Base-by-base conservation (phyloP, 1,284 basidiomycete genomes). In the Fomitopsis pinicola region DNA sequence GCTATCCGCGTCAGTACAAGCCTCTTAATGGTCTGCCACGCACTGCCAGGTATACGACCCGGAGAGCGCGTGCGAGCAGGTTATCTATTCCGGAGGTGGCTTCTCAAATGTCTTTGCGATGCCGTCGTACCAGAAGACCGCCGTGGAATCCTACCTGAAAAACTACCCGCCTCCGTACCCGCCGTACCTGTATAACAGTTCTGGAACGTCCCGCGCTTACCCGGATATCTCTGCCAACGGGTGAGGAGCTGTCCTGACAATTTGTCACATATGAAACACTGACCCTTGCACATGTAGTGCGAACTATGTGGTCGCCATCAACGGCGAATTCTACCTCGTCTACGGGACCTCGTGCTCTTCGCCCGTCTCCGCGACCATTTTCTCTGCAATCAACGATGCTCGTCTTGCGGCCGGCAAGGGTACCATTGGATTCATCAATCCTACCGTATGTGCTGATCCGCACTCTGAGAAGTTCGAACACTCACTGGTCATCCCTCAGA, bases 381-480 rank as follows among this genome's bases (percentile, higher is more conserved):
- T 88, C 4, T 76, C 83, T 1, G 76, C 87, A 63, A 72, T 88
- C 58, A 89, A 89, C 64, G 86, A 88, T 64, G 81, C 78, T 1
- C 76, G 80, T 19, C 63, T 82, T 12, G 70, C 68, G 1, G 71
- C 70, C 2, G 77, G 78, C 0, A 77, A 76, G 62, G 61, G 75
- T 5, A 54, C 80, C n/a, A 72, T 86, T 8, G 85, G 84, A 0
- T 87, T 86, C 71, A 72, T 87, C 58, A 87, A 87, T 66, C 85
- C 83, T 1, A 60, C 59, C 7, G 62, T 63, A 54, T 8, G 36
- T 10, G 12, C 19, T 30, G 26, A 19, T 6, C 4, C 8, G 2
- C 36, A 22, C 28, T 50, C 14, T 22, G 30, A 15, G 7, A 17
- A 12, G 3, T 12, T 5, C 17, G 10, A 38, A n/a, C n/a, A 17